Base-by-base conservation (phyloP, 2,329 filamentous ascomycete species). In the Talaromyces pinophilus region DNA sequence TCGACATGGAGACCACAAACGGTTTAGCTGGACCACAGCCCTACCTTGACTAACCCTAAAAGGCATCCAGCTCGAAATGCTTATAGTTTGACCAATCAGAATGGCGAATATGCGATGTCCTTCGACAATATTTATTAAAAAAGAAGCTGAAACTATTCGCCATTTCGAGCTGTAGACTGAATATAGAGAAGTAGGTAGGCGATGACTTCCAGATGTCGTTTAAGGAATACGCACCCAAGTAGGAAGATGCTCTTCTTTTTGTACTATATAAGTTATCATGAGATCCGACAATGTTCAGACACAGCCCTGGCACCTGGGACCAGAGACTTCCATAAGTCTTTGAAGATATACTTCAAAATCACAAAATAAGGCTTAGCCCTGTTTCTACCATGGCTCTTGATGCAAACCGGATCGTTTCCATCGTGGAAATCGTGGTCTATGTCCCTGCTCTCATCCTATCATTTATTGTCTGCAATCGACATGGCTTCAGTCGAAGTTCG, bases 401-500 rank as follows among this genome's bases (percentile, higher is more conserved):
- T 52, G 33, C 59, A 25, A 62, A 35, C 22, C 33, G 13, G 17
- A 62, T 62, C n/a, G 13, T 62, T 40, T 30, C 59, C 15, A 40
- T 52, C 17, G 59, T 35, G 5, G n/a, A 52, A 52, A 30, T 62
- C 25, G 44, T 52, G 59, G 59, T 62, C 19, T 62, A 62, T 44
- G 22, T 62, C 15, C 59, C 59, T 17, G 40, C 59, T 5, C 28
- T 62, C 33, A 5, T 62, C 3, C 22, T 62, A 19, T 30, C 59
- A 8, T 22, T 35, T 1, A 50, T 62, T 15, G 59, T 62, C 13
- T 62, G 59, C 44, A 35, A 30, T 22, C 59, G 59, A 19, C 59
- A 62, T 62, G 44, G 59, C 13, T 62, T 62, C 44, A 62, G 59
- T 62, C 59, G 42, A 30, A 62, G 59, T 62, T 62, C 59, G 6